Evolutionary conservation across 768 basidiomycete genomes (phyloP), one percentile per base, ranked within the genome.

Genomic region (Sarcodon sp.): DNA sequence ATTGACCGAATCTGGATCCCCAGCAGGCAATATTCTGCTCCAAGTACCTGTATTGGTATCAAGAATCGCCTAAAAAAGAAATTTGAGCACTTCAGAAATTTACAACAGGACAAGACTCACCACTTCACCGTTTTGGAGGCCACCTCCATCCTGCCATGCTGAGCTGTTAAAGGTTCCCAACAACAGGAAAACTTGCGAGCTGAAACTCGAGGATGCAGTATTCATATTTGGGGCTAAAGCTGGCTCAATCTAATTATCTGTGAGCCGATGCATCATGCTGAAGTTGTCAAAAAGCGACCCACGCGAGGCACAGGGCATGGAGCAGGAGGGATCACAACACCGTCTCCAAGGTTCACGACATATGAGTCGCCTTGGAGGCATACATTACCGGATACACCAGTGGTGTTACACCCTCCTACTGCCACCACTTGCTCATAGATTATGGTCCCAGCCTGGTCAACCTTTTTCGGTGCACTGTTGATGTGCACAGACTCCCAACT

Each of bases 1-100:
- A 6, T 65, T 64, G 35, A 60, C 58, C 56, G 67, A 62, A 13
- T 69, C 72, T 38, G 87, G 87, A 59, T 89, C 86, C 34, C 85
- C 85, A 34, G 87, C 70, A 35, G 87, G 87, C 34, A 88, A 61
- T 13, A 86, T 61, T 54, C 87, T 75, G 43, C 76, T 78, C 87
- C 85, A 89, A 7, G 72, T 66, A 6, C 75, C 80, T 2, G 77
- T 73, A 33, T 69, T 65, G 4, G 39, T 13, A 4, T 41, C 39
- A 27, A 41, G 39, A 11, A 41, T 13, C 4, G 18, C 55, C 57
- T 50, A 35, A 3, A 7, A 16, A 47, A 4, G 27, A 12, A 8
- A 33, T 2, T 39, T 44, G 12, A 46, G 33, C 31, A 41, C 13
- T 35, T 31, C 10, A 21, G 12, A 47, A 34, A 21, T 27, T 8